Evolutionary conservation across 2,329 filamentous ascomycete species (phyloP), one percentile per base, ranked within the genome.

Genomic region (Amesomyces nigricolor): DNA sequence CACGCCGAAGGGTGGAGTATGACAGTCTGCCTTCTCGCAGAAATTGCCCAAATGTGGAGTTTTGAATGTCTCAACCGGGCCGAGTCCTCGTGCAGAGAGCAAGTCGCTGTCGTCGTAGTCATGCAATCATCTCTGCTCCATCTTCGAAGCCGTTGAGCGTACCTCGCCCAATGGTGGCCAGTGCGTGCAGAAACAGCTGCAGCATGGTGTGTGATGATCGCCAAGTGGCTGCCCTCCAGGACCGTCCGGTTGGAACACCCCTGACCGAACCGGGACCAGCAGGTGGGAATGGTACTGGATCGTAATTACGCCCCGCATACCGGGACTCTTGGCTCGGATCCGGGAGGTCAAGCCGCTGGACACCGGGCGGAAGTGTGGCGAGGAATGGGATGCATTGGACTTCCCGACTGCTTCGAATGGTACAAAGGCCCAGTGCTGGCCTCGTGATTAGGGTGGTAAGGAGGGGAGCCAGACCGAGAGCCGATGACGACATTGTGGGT

Each of bases 151-250:
- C 30, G 26, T 45, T 44, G 53, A 47, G 49, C 58, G 62, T 63
- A 61, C 40, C 51, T 60, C 58, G 47, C 51, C 62, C 61, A 63
- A 63, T 63, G 38, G 45, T 54, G 54, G 60, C 57, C 51, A 59
- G 40, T 59, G 52, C 26, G 47, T 19, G 43, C 53, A 47, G 56
- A 43, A 56, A 49, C 39, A 54, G 43, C 53, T 51, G 56, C 47
- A 56, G 49, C 39, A 54, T 22, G 42, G 55, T 48, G 48, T 60
- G 53, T 51, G 54, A 57, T 61, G 61, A 62, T 64, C 59, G 60
- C 52, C 61, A 47, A 35, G 58, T 60, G 58, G 60, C 58, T 62
- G 44, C 58, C 62, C 56, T 58, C 62, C 62, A 50, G 49, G 48
- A 58, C 63, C 63, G 54, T 53, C 57, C 39, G 49, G 29, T 54